Conservation (phyloP, 2,329 filamentous ascomycete species). For the Neospermospora avenae region DNA sequence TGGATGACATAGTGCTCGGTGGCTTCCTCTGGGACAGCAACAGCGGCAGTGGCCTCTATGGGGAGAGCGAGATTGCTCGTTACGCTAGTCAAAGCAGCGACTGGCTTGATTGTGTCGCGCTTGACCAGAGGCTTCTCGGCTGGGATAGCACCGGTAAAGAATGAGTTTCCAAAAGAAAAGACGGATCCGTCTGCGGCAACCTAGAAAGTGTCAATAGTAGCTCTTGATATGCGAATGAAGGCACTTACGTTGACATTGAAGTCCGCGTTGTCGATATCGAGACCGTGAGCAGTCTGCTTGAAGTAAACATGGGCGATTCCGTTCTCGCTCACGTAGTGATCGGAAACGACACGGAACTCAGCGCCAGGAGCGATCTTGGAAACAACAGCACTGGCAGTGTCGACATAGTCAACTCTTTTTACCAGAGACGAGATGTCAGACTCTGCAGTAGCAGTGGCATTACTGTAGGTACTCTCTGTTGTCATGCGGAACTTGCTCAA, state of each 20-base stretch:
- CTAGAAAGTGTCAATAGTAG: slow-evolving; percentile 39
- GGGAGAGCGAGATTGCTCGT: slow-evolving; percentile 14
- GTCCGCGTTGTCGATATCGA: slow-evolving; percentile 56
- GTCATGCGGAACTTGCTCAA: slow-evolving; percentile 17
- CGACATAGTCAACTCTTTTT: slow-evolving; percentile 37
- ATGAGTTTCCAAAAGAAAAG: slow-evolving; percentile 55
- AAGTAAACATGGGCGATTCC: slow-evolving; percentile 57
- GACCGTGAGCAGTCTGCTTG: slow-evolving; percentile 54
- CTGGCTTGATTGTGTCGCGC: slow-evolving; percentile 42
- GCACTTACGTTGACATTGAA: slow-evolving; percentile 23
- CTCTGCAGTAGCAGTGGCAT: slow-evolving; percentile 7
- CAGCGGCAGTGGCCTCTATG: slow-evolving; percentile 10
- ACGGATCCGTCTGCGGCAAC: slow-evolving; percentile 50
- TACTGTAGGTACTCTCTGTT: slow-evolving; percentile 17
- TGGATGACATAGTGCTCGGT: slow-evolving; percentile 37
- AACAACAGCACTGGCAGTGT: slow-evolving; percentile 44
- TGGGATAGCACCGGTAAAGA: slow-evolving; percentile 44
- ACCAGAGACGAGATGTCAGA: background rate
- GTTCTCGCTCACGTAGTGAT: slow-evolving; percentile 50
- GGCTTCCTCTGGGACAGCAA: slow-evolving; percentile 12
- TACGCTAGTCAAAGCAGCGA: slow-evolving; percentile 39
- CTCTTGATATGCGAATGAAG: background rate
- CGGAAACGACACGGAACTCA: slow-evolving; percentile 48
- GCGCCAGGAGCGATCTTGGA: slow-evolving; percentile 38
- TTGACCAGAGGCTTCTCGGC: slow-evolving; percentile 40